Percentiles rank a stretch among this genome's conserved stretches.
Evolutionary conservation across 2,329 filamentous ascomycete genomes (phyloP).

Genomic region (Talaromyces islandicus): DNA sequence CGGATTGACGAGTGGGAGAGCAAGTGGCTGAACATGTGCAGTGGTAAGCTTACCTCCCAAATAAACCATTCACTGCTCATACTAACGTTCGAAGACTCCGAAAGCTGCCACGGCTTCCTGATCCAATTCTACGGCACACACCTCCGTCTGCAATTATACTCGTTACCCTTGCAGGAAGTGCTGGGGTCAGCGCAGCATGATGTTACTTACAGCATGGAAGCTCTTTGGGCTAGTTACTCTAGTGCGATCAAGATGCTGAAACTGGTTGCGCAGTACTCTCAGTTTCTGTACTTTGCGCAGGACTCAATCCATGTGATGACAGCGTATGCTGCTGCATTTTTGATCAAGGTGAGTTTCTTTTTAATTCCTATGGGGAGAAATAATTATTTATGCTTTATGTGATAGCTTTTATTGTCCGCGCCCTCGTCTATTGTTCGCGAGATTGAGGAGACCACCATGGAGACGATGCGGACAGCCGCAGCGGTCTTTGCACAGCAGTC

Average conservation of each 20-base stretch:
- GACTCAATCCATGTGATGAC: conserved; percentile 40
- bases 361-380: neutral
- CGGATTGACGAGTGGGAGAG: conserved; percentile 9
- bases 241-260: conserved; percentile 27
- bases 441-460: neutral
- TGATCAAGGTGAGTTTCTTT: conserved; percentile 23
- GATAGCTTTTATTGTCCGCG: conserved; percentile 2
- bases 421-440: neutral
- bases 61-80: no score
- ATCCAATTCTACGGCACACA: conserved; percentile 35
- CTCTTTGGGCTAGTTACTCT: conserved; percentile 14
- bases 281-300: conserved; percentile 33
- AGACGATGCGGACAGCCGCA: conserved; percentile 1
- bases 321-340: conserved; percentile 34
- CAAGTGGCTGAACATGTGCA: conserved; percentile 1
- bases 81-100: conserved; percentile 6
- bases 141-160: conserved; percentile 32
- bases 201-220: conserved; percentile 19
- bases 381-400: neutral
- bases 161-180: conserved; percentile 28
- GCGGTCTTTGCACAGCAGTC: conserved; percentile 5
- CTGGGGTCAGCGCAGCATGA: conserved; percentile 17
- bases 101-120: conserved; percentile 30
- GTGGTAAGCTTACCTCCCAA: neutral
- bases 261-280: conserved; percentile 22